Base-by-base conservation (phyloP, 768 basidiomycete genomes). In the Calocera viscosa region DNA sequence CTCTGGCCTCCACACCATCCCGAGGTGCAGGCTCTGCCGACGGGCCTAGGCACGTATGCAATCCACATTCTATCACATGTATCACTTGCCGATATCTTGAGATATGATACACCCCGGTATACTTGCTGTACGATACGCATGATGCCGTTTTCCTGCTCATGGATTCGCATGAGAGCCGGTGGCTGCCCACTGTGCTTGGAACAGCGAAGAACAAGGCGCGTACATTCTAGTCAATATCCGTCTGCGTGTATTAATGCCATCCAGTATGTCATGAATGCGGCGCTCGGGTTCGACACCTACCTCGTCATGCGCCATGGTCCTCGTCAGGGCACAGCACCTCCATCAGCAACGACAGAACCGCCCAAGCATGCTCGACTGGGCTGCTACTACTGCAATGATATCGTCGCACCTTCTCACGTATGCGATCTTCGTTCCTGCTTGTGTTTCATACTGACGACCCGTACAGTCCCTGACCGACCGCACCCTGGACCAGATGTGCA, bases 401-500 rank as follows among this genome's bases (percentile, higher is more conserved):
- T 97, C 67, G 94, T 97, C 40, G 95, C 95, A 0, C 94, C 96
- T 10, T 85, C 89, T 19, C 94, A 99, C 75, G 94, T 95, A 78
- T 73, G 82, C 76, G 11, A 28, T 43, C 38, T 40, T 19, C 49
- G 49, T 67, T 67, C 65, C 30, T 35, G 14, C 64, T 43, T 19
- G 22, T 30, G 38, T 16, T 22, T n/a, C n/a, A n/a, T n/a, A 19
- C 8, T 2, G 16, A 26, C 14, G 16, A 40, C 1, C 17, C 41
- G 38, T 40, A 26, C 69, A 82, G 86, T 85, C 84, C 1, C 76
- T 89, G 47, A 89, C 90, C 0, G 95, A 98, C 74, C 83, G 94
- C 43, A 95, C 94, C 2, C 83, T 98, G 16, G 95, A 98, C 75
- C 95, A 98, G 75, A 97, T 97, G 95, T 99, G 95, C 74, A 98